Percentiles rank a stretch among this genome's conserved stretches.
Evolutionary conservation across 2,329 filamentous ascomycete species (phyloP).

Genomic region (Venturia oleaginea): DNA sequence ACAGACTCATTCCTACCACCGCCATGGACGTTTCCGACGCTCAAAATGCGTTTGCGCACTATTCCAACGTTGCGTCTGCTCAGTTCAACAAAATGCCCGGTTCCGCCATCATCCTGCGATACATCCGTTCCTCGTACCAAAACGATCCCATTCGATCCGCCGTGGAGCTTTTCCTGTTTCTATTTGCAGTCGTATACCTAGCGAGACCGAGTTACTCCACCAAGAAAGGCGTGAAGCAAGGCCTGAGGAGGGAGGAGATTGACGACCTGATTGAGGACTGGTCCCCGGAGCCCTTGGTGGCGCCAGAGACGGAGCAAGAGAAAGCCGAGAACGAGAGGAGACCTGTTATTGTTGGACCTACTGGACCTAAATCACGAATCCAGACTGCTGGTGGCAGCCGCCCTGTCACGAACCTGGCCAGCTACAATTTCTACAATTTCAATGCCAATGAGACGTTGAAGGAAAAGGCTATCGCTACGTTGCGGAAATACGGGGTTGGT

Average conservation of each 20-base stretch:
- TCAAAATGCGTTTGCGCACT: constrained; percentile 10
- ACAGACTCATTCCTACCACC: background rate
- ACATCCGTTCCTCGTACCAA: constrained; percentile 96
- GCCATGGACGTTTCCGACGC: constrained; percentile 4
- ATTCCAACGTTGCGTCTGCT: constrained; percentile 38
- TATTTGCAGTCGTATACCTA: constrained; percentile 92
- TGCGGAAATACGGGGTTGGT: constrained; percentile 92
- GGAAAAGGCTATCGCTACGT: constrained; percentile 86
- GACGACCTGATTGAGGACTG: constrained; percentile 96
- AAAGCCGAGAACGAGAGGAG: constrained; percentile 74
- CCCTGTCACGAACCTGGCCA: constrained; percentile 86
- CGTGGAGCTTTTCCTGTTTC: constrained; percentile 84
- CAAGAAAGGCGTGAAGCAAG: constrained; percentile 79
- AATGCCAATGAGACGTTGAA: constrained; percentile 86
- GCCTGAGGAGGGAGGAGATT: constrained; percentile 89
- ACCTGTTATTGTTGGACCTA: constrained; percentile 65
- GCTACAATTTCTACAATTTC: constrained; percentile 97
- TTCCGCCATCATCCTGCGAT: constrained; percentile 86
- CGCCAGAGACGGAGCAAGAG: constrained; percentile 64
- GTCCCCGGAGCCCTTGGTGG: constrained; percentile 86
- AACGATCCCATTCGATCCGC: constrained; percentile 90
- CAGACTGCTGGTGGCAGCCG: constrained; percentile 56
- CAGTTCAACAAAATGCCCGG: constrained; percentile 87
- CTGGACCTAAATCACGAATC: constrained; percentile 72
- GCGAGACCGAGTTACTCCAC: constrained; percentile 89